Evolutionary conservation across 148 eudicot species (phyloP).

Genomic region (Polygonum maritimum): DNA sequence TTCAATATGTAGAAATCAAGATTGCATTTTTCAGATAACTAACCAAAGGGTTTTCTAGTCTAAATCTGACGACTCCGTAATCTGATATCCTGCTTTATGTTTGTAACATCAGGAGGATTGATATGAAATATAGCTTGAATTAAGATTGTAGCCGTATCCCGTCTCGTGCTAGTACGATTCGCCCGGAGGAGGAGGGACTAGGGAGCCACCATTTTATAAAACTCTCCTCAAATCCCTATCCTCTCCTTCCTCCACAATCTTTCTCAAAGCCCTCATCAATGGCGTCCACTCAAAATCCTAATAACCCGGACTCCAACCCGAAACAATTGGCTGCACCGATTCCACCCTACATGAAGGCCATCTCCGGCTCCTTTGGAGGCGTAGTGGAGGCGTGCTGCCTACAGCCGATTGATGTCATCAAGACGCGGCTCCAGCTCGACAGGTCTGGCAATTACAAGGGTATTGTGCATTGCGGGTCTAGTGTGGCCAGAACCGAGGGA

Average conservation of each 20-base stretch:
- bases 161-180: too few species aligned
- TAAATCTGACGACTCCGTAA: too few species aligned
- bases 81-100: too few species aligned
- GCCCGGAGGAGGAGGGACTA: not conserved
- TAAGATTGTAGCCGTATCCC: too few species aligned
- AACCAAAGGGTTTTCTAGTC: too few species aligned
- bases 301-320: not conserved
- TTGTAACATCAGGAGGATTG: too few species aligned
- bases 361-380: constrained; percentile 80
- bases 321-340: constrained; percentile 1
- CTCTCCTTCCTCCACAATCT: not conserved
- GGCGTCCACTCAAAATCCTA: constrained; percentile 11
- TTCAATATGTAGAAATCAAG: too few species aligned
- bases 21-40: too few species aligned
- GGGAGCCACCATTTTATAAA: not conserved
- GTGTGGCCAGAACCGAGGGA: constrained; percentile 52
- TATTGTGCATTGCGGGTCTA: constrained; percentile 59
- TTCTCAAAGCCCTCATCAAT: not conserved
- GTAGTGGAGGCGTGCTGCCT: constrained; percentile 65
- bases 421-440: constrained; percentile 77
- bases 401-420: constrained; percentile 90
- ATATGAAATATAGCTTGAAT: too few species aligned
- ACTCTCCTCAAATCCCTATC: not conserved
- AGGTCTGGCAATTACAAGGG: constrained; percentile 63
- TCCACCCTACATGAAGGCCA: constrained; percentile 76